Conservation (phyloP, 169 alveolate genomes). For the Eimeria zaria region DNA sequence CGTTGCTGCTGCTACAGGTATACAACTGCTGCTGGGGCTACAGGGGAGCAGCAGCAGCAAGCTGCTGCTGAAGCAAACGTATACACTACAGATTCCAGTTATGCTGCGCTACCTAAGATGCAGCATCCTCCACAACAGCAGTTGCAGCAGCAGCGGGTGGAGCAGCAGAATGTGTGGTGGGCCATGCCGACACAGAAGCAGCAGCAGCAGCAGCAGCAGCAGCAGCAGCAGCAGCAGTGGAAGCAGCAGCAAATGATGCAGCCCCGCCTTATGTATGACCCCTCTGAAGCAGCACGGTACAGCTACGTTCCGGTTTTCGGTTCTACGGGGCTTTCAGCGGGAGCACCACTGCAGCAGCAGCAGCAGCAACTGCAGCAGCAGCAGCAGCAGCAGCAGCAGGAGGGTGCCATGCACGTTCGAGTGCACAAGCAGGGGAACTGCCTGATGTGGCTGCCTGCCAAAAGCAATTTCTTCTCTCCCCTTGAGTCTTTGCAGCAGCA, state of each 20-base stretch:
- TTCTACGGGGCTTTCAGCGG: not conserved
- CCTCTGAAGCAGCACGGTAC: not conserved
- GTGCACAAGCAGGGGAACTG: conserved; percentile 56
- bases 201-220: no score
- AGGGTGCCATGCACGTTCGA: conserved; percentile 12
- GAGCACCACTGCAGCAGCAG: not conserved
- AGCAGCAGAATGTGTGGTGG: not conserved
- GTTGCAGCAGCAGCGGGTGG: not conserved
- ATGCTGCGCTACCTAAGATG: not conserved
- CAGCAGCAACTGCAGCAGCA: conserved; percentile 14
- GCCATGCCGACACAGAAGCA: no score
- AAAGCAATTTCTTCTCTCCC: not conserved
- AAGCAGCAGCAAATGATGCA: conserved; percentile 11
- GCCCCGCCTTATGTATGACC: not conserved
- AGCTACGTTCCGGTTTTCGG: not conserved
- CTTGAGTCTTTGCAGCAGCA: conserved; percentile 27
- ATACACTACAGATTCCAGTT: not conserved
- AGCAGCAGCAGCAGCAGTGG: conserved; percentile 32
- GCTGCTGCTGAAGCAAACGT: not conserved
- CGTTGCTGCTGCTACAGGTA: conserved; percentile 22
- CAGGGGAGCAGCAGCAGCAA: not conserved
- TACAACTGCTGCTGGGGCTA: conserved; percentile 7
- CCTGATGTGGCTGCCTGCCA: conserved; percentile 21
- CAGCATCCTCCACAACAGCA: conserved; percentile 21
- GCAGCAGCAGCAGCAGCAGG: conserved; percentile 59